phyloP scores from a whole-genome alignment of 352 stramenopile species.

The Lagenidium giganteum region DNA sequence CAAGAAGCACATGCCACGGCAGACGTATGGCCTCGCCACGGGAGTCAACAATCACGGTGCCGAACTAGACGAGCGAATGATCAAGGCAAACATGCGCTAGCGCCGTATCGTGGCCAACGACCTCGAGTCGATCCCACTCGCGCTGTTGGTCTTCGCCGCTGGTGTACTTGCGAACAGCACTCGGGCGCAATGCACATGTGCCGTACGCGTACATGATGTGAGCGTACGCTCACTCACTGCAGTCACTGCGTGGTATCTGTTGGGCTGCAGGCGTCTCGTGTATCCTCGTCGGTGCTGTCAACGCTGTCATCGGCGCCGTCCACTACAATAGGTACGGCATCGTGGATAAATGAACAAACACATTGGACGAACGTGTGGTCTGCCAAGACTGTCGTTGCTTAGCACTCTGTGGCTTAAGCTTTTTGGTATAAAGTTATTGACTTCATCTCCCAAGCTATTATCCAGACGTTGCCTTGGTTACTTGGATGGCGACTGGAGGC shows the following conservation, averaged over 20 bases:
- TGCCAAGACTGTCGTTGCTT: too few species aligned
- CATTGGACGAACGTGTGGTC: too few species aligned
- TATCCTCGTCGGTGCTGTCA: slow-evolving; percentile 27
- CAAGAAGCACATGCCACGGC: slow-evolving; percentile 22
- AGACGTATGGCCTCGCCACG: slow-evolving; percentile 37
- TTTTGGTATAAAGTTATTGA: too few species aligned
- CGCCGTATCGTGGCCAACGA: slow-evolving; percentile 49
- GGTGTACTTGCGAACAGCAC: slow-evolving; percentile 34
- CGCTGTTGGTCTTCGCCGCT: slow-evolving; percentile 40
- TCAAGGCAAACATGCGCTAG: slow-evolving; percentile 3
- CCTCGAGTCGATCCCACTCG: slow-evolving; percentile 55
- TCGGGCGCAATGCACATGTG: slow-evolving; percentile 10
- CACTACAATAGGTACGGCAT: background rate
- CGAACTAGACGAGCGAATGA: slow-evolving; percentile 13
- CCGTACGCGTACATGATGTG: slow-evolving; percentile 33
- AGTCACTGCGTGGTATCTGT: slow-evolving; percentile 30
- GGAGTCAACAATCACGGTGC: too few species aligned
- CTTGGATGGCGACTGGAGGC: too few species aligned
- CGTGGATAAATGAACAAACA: background rate
- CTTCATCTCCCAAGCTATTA: too few species aligned
- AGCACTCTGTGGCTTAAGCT: too few species aligned
- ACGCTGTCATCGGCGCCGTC: slow-evolving; percentile 26
- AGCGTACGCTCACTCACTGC: slow-evolving; percentile 38
- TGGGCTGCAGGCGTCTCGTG: slow-evolving; percentile 26
- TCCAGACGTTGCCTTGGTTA: too few species aligned